phyloP scores from a whole-genome alignment of 2,329 filamentous ascomycete species.

The Cordyceps pruinosa region DNA sequence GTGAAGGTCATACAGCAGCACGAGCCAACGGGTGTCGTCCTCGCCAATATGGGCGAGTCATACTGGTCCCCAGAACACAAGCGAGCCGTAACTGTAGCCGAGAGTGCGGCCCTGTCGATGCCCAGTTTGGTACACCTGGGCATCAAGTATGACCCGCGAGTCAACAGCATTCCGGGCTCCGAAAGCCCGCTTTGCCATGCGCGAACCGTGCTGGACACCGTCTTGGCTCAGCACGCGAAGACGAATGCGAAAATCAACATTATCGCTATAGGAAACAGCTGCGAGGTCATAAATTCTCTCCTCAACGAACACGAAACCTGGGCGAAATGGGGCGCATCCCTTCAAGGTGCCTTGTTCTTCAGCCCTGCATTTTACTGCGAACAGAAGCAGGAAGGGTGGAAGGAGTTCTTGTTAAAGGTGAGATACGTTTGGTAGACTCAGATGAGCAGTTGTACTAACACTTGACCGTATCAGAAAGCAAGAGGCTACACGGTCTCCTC shows the following conservation, averaged over 20 bases:
- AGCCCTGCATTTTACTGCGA: conserved; percentile 40
- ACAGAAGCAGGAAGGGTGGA: conserved; percentile 27
- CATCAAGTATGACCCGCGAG: conserved; percentile 40
- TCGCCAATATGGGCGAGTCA: conserved; percentile 73
- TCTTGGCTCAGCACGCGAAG: conserved; percentile 46
- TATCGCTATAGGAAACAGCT: conserved; percentile 63
- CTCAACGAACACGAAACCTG: conserved; percentile 51
- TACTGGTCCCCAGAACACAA: conserved; percentile 64
- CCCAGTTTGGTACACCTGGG: conserved; percentile 54
- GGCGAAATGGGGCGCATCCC: conserved; percentile 32
- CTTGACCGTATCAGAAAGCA: conserved; percentile 36
- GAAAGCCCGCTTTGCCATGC: conserved; percentile 54
- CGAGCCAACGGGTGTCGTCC: conserved; percentile 49
- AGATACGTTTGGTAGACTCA: conserved; percentile 17
- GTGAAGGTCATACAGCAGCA: conserved; percentile 40
- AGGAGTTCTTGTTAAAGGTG: conserved; percentile 45
- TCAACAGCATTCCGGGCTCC: conserved; percentile 60
- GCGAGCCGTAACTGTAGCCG: conserved; percentile 50
- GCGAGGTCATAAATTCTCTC: conserved; percentile 49
- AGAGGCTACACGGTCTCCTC: conserved; percentile 54
- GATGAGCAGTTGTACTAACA: conserved; percentile 18
- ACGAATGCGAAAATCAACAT: conserved; percentile 56
- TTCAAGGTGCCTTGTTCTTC: conserved; percentile 44
- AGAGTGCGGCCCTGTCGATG: conserved; percentile 54
- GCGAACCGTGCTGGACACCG: conserved; percentile 55